Percentiles rank a stretch among this genome's conserved stretches.
Evolutionary conservation across 352 stramenopile genomes (phyloP).

Genomic region (Phytopythium litorale): DNA sequence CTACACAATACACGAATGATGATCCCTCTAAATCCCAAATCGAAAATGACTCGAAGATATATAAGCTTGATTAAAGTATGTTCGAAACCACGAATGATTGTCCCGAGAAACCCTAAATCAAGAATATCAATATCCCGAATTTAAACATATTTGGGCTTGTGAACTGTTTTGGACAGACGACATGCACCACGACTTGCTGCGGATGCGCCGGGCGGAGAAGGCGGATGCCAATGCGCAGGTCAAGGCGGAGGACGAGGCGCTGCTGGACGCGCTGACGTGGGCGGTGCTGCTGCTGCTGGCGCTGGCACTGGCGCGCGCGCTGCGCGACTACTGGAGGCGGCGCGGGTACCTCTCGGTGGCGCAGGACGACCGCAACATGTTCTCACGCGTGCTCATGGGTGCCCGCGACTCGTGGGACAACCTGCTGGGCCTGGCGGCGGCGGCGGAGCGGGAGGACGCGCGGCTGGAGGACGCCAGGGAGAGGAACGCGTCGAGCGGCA

Average conservation of each 20-base stretch:
- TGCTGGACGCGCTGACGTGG: conserved; percentile 42
- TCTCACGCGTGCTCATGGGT: conserved; percentile 49
- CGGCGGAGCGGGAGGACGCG: not conserved
- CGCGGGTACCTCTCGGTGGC: conserved; percentile 63
- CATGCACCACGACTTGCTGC: too few species aligned
- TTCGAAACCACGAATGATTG: too few species aligned
- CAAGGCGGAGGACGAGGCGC: conserved; percentile 7
- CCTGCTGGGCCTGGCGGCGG: not conserved
- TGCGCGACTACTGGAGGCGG: conserved; percentile 38
- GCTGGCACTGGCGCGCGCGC: conserved; percentile 37
- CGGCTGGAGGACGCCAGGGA: not conserved
- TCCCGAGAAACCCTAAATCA: too few species aligned
- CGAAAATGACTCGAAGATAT: too few species aligned
- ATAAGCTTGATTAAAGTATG: too few species aligned
- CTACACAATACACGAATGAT: too few species aligned
- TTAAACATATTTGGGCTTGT: too few species aligned
- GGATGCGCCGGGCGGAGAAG: not conserved
- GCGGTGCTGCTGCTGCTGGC: conserved; percentile 37
- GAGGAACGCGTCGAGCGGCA: not conserved
- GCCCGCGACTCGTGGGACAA: conserved; percentile 63
- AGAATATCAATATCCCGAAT: too few species aligned
- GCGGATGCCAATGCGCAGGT: not conserved
- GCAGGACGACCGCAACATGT: conserved; percentile 64
- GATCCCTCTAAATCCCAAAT: too few species aligned
- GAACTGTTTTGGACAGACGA: too few species aligned